phyloP scores from a whole-genome alignment of 495 filamentous ascomycete species.

The Aspergillus heteromorphus region DNA sequence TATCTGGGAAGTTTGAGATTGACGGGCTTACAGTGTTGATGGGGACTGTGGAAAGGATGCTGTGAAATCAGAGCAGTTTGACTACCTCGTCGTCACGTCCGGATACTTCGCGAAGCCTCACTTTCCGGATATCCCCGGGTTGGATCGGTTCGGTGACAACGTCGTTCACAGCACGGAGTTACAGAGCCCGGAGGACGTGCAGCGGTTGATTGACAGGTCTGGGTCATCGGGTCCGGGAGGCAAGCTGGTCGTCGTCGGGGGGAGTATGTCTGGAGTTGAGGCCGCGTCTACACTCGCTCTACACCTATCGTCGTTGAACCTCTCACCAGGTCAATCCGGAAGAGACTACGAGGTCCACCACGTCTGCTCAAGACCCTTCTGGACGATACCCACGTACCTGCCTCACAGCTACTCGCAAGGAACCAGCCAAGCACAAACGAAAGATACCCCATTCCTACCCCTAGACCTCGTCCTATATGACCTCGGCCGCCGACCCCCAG shows the following conservation, averaged over 20 bases:
- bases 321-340: constrained; percentile 23
- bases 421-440: constrained; percentile 12
- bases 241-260: constrained; percentile 75
- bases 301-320: constrained; percentile 54
- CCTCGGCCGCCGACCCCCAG: constrained; percentile 51
- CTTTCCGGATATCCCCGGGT: constrained; percentile 43
- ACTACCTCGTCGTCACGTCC: constrained; percentile 67
- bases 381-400: constrained; percentile 63
- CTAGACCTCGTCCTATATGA: constrained; percentile 76
- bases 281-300: constrained; percentile 66
- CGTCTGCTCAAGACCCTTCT: constrained; percentile 63
- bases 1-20: background rate
- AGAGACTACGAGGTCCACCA: constrained; percentile 55
- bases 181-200: constrained; percentile 21
- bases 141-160: constrained; percentile 26
- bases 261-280: constrained; percentile 79
- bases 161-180: constrained; percentile 58
- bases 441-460: constrained; percentile 57
- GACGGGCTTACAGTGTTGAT: background rate
- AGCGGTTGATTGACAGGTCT: constrained; percentile 5
- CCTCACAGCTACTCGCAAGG: constrained; percentile 26
- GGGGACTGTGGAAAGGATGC: background rate
- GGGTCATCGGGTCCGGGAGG: constrained; percentile 27
- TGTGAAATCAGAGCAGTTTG: constrained; percentile 46
- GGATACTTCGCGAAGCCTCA: constrained; percentile 68